Base-by-base conservation (phyloP, 2,329 filamentous ascomycete species). In the Ophiostoma himal-ulmi region DNA sequence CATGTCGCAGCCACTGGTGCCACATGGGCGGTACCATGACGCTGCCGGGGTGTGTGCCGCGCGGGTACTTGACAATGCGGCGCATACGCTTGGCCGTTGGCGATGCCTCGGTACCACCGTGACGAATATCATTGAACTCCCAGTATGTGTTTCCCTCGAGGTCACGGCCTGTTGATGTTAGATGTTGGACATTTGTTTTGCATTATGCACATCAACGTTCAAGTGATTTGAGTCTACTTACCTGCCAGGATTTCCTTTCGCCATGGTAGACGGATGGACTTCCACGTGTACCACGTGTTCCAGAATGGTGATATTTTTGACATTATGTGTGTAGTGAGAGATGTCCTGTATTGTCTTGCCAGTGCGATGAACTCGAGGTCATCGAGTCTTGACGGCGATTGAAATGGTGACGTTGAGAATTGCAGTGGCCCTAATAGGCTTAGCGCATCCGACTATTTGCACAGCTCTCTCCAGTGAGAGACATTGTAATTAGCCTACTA, bases 1-100 rank as follows among this genome's bases (percentile, higher is more conserved):
- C 86, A 77, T 90, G 82, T 20, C 88, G 86, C 67, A 91, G 82
- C 88, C 88, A 91, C 76, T 90, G 88, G 78, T 90, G 88, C 88
- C 88, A 91, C 73, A 83, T 82, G 13, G 88, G 88, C 68, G 84
- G 80, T 72, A 90, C 86, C 70, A 79, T 79, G 69, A 89, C 83
- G 44, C 86, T 82, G 75, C 82, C 85, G 75, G 82, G 81, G 77
- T 86, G 85, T 2, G 83, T 83, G 62, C 80, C 80, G 67, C 81
- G 79, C 13, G 87, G 86, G 78, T 86, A 88, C 74, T 86, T 76
- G 67, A 89, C 86, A 73, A 89, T 89, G 76, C 88, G 85, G 41
- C 88, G 85, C 83, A 85, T 86, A 74, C 85, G 39, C 66, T 34
- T 17, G 57, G 34, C 68, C 11, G 67, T 66, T 67, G 81, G 78